Evolutionary conservation across 2,329 filamentous ascomycete genomes (phyloP), one percentile per base, ranked within the genome.

Genomic region (Trichoderma cornu-damae): DNA sequence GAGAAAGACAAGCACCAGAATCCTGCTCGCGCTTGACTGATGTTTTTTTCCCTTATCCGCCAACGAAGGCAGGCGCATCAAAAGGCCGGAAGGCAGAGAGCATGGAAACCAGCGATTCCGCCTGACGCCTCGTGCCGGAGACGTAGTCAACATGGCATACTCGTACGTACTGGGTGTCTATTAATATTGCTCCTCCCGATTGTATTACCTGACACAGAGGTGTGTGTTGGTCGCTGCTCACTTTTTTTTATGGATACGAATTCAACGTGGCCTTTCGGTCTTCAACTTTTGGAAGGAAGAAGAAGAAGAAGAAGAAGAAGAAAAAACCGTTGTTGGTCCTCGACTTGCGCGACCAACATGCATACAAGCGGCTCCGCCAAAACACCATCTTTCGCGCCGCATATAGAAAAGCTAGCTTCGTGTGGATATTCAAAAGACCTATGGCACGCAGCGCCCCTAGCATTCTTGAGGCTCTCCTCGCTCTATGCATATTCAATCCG

Each of bases 361-460:
- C 52, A 55, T 55, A 38, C 9, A 46, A 55, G 34, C 16, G 52
- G 42, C 52, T 55, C 52, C 52, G 40, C 52, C 52, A 30, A 55
- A 46, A 38, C 24, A 55, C n/a, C 51, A 37, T 22, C 8, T 38
- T n/a, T 46, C 20, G 30, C 30, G 32, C 52, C 40, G 22, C 30
- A 46, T 37, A 18, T 20, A 55, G 52, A n/a, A 55, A 55, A 47
- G 40, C 34, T 38, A 32, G 9, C 4, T 47, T 30, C 16, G 16
- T 37, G 52, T 55, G 52, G 52, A 26, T 47, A 32, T 47, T 8
- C 30, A 11, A 47, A 38, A 47, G 32, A 46, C 42, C 52, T 55
- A 46, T 55, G 47, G 38, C 22, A 47, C 16, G 52, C 42, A 43
- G 14, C 42, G 24, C 35, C 52, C 52, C 42, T 22, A 34, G 40